These are phyloP conservation scores for Amaranthus hypochondriacus DNA, from an alignment of 148 eudicot species.

Conservation along the genomic window DNA sequence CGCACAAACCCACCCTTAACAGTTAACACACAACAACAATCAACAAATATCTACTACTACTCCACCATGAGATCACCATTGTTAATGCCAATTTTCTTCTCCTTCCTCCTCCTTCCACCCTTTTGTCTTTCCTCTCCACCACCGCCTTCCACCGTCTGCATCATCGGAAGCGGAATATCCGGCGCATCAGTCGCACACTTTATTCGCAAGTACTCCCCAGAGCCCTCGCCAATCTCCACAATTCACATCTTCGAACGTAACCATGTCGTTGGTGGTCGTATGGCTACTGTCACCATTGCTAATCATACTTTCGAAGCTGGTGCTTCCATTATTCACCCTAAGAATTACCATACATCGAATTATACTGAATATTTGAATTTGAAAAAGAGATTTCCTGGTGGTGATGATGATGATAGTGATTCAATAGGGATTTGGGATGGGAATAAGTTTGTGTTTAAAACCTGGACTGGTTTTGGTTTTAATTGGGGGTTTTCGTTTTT, in stretches of 20 bases:
- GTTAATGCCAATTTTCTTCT: conserved; percentile 5
- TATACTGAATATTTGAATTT: conserved; percentile 40
- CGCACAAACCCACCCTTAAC: no score
- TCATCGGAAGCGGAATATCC: conserved; percentile 77
- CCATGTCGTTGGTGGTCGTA: conserved; percentile 72
- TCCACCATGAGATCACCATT: conserved; percentile 11
- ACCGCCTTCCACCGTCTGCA: conserved; percentile 41
- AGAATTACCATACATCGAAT: conserved; percentile 55
- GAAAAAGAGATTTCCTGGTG: conserved; percentile 15
- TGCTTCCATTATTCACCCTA: conserved; percentile 76
- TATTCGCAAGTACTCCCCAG: conserved; percentile 68
- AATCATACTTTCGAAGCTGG: conserved; percentile 86
- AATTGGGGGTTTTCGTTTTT: conserved; percentile 32
- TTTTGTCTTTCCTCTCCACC: conserved; percentile 19
- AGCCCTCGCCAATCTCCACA: conserved; percentile 3
- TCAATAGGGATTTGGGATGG: conserved; percentile 87
- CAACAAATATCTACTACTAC: no score
- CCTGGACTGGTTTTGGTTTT: conserved; percentile 21
- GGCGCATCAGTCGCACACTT: conserved; percentile 82
- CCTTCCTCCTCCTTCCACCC: conserved; percentile 18
- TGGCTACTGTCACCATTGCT: conserved; percentile 64
- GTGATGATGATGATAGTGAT: conserved; percentile 27
- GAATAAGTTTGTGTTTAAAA: conserved; percentile 45
- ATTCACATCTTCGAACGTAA: conserved; percentile 64
- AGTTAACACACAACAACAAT: no score